A percentile compares a stretch with the other conserved stretches of the same genome.
These are phyloP conservation scores for Colletotrichum caudatum DNA, from an alignment of 2,329 filamentous ascomycete genomes.

Conservation along the genomic window DNA sequence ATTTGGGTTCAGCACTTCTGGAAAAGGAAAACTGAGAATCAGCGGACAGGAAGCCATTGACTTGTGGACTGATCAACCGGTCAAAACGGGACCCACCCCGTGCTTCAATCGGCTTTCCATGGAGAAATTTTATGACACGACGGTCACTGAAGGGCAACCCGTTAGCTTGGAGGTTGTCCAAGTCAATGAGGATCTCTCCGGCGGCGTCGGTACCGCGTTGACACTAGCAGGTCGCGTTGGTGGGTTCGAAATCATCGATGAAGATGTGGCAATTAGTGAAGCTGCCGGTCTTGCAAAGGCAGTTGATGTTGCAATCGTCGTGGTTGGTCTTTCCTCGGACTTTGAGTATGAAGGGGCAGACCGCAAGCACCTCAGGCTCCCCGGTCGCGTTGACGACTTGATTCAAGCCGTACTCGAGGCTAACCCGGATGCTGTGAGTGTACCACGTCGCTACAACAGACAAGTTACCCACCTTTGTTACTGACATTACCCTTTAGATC, in stretches of 20 bases:
- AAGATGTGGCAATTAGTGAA: conserved; percentile 69
- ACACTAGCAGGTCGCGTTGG: conserved; percentile 61
- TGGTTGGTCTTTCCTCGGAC: conserved; percentile 81
- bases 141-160: conserved; percentile 14
- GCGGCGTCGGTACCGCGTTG: conserved; percentile 44
- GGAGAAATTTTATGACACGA: conserved; percentile 35
- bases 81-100: conserved; percentile 38
- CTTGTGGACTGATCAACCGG: conserved; percentile 42
- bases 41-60: conserved; percentile 46
- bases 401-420: conserved; percentile 73
- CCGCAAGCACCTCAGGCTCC: conserved; percentile 82
- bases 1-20: conserved; percentile 41
- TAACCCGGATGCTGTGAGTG: conserved; percentile 72
- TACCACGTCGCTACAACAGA: too few relatives aligned
- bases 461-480: conserved; percentile 51
- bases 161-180: conserved; percentile 35
- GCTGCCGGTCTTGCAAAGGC: conserved; percentile 75
- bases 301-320: conserved; percentile 81
- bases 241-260: conserved; percentile 67
- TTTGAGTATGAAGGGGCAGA: conserved; percentile 87
- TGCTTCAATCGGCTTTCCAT: conserved; percentile 42
- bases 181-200: conserved; percentile 43
- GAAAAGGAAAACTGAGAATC: conserved; percentile 46
- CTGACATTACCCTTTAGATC: conserved; percentile 46
- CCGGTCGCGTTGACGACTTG: conserved; percentile 76